Percentiles rank a stretch among this genome's conserved stretches.
Evolutionary conservation across 139 green algal species (phyloP).

Genomic region (Astrephomene gubernaculifera): DNA sequence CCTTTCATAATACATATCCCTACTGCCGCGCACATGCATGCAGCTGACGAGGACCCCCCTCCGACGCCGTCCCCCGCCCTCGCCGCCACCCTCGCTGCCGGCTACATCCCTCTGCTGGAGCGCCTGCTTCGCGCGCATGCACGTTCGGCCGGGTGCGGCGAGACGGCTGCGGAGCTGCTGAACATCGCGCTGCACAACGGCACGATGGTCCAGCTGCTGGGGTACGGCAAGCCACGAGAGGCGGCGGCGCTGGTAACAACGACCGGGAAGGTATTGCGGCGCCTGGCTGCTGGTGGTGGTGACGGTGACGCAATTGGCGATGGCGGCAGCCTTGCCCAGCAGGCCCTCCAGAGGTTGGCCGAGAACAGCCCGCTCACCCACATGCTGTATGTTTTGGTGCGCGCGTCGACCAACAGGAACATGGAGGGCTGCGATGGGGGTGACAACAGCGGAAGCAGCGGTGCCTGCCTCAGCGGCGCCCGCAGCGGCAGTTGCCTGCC

Average conservation of each 20-base stretch:
- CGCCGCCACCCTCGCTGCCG: neutral
- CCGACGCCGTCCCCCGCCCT: neutral
- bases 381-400: too few relatives aligned
- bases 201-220: neutral
- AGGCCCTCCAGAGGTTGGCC: too few relatives aligned
- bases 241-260: neutral
- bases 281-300: too few relatives aligned
- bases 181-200: neutral
- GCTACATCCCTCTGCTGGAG: neutral
- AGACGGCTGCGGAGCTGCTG: neutral
- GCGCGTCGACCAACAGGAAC: too few relatives aligned
- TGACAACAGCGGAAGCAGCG: too few relatives aligned
- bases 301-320: too few relatives aligned
- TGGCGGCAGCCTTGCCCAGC: too few relatives aligned
- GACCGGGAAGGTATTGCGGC: neutral
- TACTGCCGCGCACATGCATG: neutral
- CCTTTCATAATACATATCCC: neutral
- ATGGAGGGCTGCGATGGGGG: too few relatives aligned
- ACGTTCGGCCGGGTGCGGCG: neutral
- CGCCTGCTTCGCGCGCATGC: neutral
- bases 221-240: slow-evolving; percentile 8
- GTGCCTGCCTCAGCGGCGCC: too few relatives aligned
- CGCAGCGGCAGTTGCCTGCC: too few relatives aligned
- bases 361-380: too few relatives aligned
- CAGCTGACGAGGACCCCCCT: neutral